Evolutionary conservation across 106 monocot species (phyloP).

Genomic region (Dendrobium catenatum): DNA sequence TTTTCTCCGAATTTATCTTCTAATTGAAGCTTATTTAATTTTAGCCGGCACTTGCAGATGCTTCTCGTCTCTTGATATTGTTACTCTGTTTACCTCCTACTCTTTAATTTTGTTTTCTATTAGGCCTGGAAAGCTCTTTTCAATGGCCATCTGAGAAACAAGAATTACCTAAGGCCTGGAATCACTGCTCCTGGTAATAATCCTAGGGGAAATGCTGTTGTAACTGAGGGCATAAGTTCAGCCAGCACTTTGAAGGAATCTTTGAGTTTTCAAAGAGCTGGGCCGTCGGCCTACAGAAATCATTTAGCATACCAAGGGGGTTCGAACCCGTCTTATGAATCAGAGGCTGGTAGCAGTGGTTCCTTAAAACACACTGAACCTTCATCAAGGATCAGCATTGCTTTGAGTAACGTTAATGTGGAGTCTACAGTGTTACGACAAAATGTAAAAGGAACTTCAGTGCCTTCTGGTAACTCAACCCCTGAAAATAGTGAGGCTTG

Average conservation of each 20-base stretch:
- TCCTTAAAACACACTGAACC: conserved; percentile 13
- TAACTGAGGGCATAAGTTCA: conserved; percentile 11
- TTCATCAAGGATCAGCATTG: conserved; percentile 4
- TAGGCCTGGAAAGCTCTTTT: conserved; percentile 83
- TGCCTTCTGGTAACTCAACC: conserved; percentile 9
- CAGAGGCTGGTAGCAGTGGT: background rate
- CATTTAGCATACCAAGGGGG: conserved; percentile 3
- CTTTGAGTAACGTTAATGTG: conserved; percentile 8
- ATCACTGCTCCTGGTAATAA: conserved; percentile 34
- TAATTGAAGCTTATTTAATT: background rate
- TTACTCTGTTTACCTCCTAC: background rate
- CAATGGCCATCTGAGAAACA: conserved; percentile 26
- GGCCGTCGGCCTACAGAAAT: conserved; percentile 12
- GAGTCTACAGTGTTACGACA: conserved; percentile 13
- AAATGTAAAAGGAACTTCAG: conserved; percentile 17
- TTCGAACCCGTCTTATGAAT: conserved; percentile 8
- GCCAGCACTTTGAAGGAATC: conserved; percentile 6
- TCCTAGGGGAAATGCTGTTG: conserved; percentile 4
- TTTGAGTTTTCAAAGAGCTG: conserved; percentile 11
- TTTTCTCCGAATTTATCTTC: background rate
- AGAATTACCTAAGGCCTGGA: conserved; percentile 69
- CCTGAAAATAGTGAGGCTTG: conserved; percentile 6
- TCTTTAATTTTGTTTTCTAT: conserved; percentile 11
- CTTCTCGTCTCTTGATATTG: background rate
- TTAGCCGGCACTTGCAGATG: background rate